phyloP scores from a whole-genome alignment of 2,329 filamentous ascomycete species.

The Colletotrichum trifolii region DNA sequence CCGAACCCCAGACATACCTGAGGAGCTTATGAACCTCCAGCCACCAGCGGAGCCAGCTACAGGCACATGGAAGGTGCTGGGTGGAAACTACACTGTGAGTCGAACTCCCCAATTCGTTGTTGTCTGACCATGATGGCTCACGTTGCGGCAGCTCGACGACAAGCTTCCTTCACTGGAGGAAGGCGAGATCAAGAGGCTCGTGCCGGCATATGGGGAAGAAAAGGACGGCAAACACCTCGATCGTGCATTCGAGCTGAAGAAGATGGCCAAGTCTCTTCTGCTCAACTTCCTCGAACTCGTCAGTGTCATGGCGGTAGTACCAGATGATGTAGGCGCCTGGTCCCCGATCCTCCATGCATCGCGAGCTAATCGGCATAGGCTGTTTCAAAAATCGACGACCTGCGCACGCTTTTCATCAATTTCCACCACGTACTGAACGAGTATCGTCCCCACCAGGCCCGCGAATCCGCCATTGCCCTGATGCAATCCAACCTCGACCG shows the following conservation, averaged over 20 bases:
- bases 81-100: slow-evolving; percentile 68
- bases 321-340: slow-evolving; percentile 59
- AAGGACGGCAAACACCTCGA: slow-evolving; percentile 68
- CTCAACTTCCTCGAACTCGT: slow-evolving; percentile 90
- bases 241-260: slow-evolving; percentile 76
- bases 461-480: slow-evolving; percentile 86
- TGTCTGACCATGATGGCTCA: not conserved
- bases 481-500: slow-evolving; percentile 87
- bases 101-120: too few species aligned
- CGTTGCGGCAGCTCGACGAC: slow-evolving; percentile 61
- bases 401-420: slow-evolving; percentile 87
- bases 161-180: slow-evolving; percentile 75
- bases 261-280: slow-evolving; percentile 84
- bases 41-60: slow-evolving; percentile 80
- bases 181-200: slow-evolving; percentile 69
- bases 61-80: slow-evolving; percentile 81
- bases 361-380: slow-evolving; percentile 55
- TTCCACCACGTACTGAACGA: slow-evolving; percentile 94
- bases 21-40: slow-evolving; percentile 80
- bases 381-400: slow-evolving; percentile 78
- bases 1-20: slow-evolving; percentile 65
- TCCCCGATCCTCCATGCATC: not conserved
- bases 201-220: slow-evolving; percentile 50
- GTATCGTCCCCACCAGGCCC: slow-evolving; percentile 91
- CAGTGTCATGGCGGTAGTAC: slow-evolving; percentile 75